These are phyloP conservation scores for Trametes coccinea DNA, from an alignment of 768 basidiomycete genomes.

Conservation along the genomic window DNA sequence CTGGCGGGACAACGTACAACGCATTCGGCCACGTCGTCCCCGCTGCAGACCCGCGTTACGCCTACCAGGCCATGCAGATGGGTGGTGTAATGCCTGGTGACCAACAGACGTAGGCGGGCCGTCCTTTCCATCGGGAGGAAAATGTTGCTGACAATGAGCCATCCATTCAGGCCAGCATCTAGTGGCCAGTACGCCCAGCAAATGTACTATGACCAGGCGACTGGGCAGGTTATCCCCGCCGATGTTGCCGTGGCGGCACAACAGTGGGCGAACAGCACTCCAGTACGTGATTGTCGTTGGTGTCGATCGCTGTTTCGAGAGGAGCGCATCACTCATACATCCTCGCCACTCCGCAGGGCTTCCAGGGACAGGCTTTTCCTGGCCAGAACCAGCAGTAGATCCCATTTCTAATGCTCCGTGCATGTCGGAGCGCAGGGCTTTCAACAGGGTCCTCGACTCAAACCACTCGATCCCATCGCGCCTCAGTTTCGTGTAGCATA, in stretches of 20 bases:
- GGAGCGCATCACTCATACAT: conserved; percentile 3
- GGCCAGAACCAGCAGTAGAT: conserved; percentile 6
- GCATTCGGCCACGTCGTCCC: conserved; percentile 12
- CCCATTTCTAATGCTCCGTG: conserved; percentile 4
- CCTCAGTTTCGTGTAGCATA: conserved; percentile 14
- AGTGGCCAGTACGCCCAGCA: conserved; percentile 15
- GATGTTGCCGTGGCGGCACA: conserved; percentile 5
- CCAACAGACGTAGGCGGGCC: conserved; percentile 9
- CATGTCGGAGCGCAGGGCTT: neutral
- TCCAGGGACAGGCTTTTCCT: conserved; percentile 7
- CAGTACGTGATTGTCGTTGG: conserved; percentile 5
- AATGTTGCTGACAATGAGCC: neutral
- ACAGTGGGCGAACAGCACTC: conserved; percentile 12
- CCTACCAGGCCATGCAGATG: conserved; percentile 13
- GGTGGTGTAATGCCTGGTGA: neutral
- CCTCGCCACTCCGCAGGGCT: neutral
- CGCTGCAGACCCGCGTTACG: conserved; percentile 9
- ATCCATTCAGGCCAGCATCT: neutral
- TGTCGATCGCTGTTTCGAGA: conserved; percentile 1
- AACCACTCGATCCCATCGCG: neutral
- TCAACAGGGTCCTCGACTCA: neutral
- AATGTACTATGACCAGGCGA: conserved; percentile 11
- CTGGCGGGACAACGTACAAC: conserved; percentile 10
- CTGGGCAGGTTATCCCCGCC: conserved; percentile 14
- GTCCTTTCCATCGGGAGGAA: neutral